Evolutionary conservation across 2,329 filamentous ascomycete species (phyloP), one percentile per base, ranked within the genome.

Genomic region (Cercospora zeina): DNA sequence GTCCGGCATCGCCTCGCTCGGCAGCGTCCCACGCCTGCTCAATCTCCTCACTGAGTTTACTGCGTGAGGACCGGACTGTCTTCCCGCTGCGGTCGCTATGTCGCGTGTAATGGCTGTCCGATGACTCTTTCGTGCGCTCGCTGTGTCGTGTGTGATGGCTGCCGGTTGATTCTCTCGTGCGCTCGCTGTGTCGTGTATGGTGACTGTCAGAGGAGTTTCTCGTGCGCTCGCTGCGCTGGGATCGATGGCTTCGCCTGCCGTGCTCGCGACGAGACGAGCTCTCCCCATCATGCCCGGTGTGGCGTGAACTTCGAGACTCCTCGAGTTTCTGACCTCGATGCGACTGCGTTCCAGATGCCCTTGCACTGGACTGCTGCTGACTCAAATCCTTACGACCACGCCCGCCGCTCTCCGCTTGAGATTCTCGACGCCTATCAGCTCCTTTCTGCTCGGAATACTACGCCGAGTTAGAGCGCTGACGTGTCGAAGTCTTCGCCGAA

Each of bases 391-490:
- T 45, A 19, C 19, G 39, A 19, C 16, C 1, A 45, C 39, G 30
- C 24, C 14, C 10, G n/a, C 54, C 27, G 14, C 16, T 30, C 31
- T 10, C 9, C 27, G 9, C 30, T 58, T 34, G 16, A 9, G 30
- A 37, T 27, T 58, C 37, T 37, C n/a, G 9, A 27, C 33, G 50
- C 3, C 50, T 21, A 34, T 13, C 45, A 50, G 56, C 45, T 27
- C 30, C 45, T 27, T 31, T 37, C 45, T 33, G 56, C 30, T 58
- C 56, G 33, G 45, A 31, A 8, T 37, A 21, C 56, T 58, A 58
- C 14, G 56, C 56, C 33, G 56, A 58, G 19, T 16, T 51, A 24
- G 56, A 50, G 33, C 56, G 56, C 42, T 58, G 56, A 58, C 51
- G 56, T 27, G 19, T 42, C 31, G 56, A 58, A 36, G 45, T 30